These are phyloP conservation scores for Cryptococcus floricola DNA, from an alignment of 1,284 basidiomycete genomes.

Conservation along the genomic window DNA sequence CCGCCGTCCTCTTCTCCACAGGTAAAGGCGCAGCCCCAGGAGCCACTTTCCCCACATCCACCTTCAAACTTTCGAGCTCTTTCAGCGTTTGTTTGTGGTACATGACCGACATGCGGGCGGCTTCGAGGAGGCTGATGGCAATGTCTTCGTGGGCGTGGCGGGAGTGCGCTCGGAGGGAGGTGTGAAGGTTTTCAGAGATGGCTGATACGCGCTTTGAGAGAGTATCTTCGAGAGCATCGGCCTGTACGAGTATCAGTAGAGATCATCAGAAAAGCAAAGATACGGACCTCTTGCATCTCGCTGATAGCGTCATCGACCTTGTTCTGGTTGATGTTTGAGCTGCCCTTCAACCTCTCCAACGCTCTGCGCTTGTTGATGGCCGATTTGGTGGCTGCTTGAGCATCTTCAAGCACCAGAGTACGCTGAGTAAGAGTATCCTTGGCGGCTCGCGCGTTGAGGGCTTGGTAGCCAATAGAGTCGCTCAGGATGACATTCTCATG, in stretches of 20 bases:
- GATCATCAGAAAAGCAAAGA: not conserved
- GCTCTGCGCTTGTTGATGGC: slow-evolving; percentile 85
- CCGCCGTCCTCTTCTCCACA: not conserved
- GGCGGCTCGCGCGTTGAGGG: slow-evolving; percentile 86
- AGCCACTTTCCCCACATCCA: slow-evolving; percentile 57
- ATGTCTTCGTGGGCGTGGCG: slow-evolving; percentile 82
- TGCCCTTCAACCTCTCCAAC: slow-evolving; percentile 85
- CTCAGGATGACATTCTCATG: slow-evolving; percentile 88
- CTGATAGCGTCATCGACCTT: slow-evolving; percentile 88
- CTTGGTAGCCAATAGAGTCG: slow-evolving; percentile 88
- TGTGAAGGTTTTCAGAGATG: slow-evolving; percentile 85
- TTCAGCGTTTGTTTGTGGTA: slow-evolving; percentile 82
- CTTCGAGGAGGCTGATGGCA: slow-evolving; percentile 78
- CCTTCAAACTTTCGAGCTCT: slow-evolving; percentile 77
- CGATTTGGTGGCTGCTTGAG: slow-evolving; percentile 81
- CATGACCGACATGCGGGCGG: slow-evolving; percentile 81
- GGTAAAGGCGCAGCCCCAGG: slow-evolving; percentile 1
- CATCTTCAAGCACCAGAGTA: slow-evolving; percentile 82
- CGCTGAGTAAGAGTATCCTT: slow-evolving; percentile 86
- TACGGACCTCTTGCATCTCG: slow-evolving; percentile 81
- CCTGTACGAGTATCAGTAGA: slow-evolving; percentile 49
- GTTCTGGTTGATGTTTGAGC: slow-evolving; percentile 75
- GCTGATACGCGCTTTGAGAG: slow-evolving; percentile 75
- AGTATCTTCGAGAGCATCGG: slow-evolving; percentile 77
- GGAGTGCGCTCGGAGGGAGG: slow-evolving; percentile 75